A percentile compares a stretch with the other conserved stretches of the same genome.
Conservation (phyloP, 1,139 yeast genomes). For the Kodamaea arcana region DNA sequence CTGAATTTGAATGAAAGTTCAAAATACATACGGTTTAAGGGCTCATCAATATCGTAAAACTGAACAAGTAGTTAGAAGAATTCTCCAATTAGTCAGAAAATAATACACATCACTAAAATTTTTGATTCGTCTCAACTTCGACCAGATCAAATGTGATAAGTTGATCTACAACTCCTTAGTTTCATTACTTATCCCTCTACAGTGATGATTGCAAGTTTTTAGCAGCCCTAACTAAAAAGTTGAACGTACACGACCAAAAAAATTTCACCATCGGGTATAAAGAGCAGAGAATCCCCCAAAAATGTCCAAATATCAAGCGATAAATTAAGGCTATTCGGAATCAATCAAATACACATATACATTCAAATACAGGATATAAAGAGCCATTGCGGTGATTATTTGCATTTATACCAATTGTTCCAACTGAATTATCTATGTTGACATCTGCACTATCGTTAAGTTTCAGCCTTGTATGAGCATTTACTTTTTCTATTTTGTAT, state of each 20-base stretch:
- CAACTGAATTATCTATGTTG: conserved; percentile 73
- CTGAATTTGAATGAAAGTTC: too few species aligned
- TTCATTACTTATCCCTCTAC: too few species aligned
- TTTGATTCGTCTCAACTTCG: too few species aligned
- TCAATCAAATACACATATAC: not conserved
- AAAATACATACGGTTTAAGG: too few species aligned
- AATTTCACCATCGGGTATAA: conserved; percentile 1
- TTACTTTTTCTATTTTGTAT: conserved; percentile 7
- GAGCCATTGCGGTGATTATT: conserved; percentile 56
- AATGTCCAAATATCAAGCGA: conserved; percentile 2
- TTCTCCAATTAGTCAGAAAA: too few species aligned
- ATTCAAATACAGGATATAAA: conserved; percentile 4
- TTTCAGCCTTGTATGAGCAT: conserved; percentile 85
- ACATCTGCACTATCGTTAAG: conserved; percentile 76
- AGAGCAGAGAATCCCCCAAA: conserved; percentile 1
- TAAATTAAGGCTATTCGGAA: conserved; percentile 1
- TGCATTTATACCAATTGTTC: conserved; percentile 74
- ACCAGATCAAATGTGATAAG: too few species aligned
- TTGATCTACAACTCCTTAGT: too few species aligned
- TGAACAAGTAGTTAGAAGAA: too few species aligned
- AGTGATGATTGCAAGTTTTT: too few species aligned
- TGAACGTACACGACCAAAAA: conserved; percentile 5
- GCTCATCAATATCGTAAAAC: too few species aligned
- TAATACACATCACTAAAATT: too few species aligned
- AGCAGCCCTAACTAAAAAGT: not conserved